Evolutionary conservation across 768 basidiomycete species (phyloP).

Genomic region (Rhodotorula graminis): DNA sequence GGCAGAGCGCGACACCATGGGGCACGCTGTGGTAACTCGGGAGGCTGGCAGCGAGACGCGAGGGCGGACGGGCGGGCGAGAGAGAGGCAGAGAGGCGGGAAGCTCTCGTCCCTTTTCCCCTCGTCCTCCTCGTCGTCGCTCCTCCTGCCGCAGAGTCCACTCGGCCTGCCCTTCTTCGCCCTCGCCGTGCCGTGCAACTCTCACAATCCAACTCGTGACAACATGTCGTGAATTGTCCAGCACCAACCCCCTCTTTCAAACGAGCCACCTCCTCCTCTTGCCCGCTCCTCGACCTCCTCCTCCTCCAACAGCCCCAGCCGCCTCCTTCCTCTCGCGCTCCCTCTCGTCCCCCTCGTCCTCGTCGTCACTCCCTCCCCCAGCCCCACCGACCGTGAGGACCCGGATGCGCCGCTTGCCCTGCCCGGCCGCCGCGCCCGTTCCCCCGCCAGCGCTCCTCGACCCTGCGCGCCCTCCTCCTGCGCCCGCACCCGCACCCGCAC

Average conservation of each 20-base stretch:
- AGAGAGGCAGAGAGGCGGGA: too few species aligned
- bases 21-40: neutral
- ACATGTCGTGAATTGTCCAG: too few species aligned
- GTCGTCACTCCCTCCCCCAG: neutral
- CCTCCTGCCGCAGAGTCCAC: too few species aligned
- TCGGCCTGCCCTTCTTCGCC: too few species aligned
- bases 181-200: too few species aligned
- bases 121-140: too few species aligned
- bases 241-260: neutral
- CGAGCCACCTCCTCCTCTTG: neutral
- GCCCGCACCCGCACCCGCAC: too few species aligned
- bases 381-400: neutral
- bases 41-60: too few species aligned
- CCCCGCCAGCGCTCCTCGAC: neutral
- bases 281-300: neutral
- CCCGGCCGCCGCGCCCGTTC: neutral
- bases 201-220: too few species aligned
- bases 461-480: too few species aligned
- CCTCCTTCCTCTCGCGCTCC: neutral
- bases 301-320: neutral
- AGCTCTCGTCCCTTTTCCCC: too few species aligned
- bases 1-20: neutral
- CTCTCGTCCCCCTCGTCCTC: neutral
- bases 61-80: too few species aligned
- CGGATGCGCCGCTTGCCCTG: neutral